A percentile compares a stretch with the other conserved stretches of the same genome.
Conservation (phyloP, 331 rosid genomes). For the Telfairia occidentalis region DNA sequence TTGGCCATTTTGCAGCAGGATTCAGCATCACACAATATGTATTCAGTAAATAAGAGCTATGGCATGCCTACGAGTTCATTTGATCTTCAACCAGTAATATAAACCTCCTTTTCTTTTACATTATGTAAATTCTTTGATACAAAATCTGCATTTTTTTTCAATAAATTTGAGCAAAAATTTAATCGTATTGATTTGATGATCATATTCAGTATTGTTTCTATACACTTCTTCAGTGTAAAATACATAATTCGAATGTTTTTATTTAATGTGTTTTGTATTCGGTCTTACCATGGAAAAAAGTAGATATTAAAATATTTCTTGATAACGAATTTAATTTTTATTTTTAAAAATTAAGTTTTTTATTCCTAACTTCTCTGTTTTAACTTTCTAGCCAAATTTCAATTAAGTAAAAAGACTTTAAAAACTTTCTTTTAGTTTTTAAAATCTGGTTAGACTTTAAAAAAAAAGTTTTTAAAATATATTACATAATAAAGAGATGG, state of each 20-base stretch:
- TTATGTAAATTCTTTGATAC: not conserved
- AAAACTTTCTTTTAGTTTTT: no score
- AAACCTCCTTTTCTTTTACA: not conserved
- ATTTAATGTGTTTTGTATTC: not conserved
- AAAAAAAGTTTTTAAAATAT: no score
- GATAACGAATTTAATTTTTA: no score
- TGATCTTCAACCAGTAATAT: constrained; percentile 65
- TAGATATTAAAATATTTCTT: not conserved
- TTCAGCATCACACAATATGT: constrained; percentile 29
- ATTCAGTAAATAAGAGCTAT: constrained; percentile 29
- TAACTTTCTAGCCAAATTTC: not conserved
- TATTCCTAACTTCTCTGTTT: not conserved
- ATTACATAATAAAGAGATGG: not conserved
- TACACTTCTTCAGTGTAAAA: not conserved
- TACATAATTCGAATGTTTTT: not conserved
- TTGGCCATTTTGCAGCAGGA: constrained; percentile 31
- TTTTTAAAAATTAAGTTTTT: not conserved
- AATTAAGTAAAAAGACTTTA: no score
- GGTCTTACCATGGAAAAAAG: not conserved
- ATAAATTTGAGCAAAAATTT: not conserved
- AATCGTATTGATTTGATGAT: not conserved
- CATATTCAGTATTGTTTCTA: not conserved
- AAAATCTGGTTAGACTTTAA: no score
- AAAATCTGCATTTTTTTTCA: not conserved
- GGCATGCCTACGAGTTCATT: constrained; percentile 32